These are phyloP conservation scores for Globisporangium middletonii DNA, from an alignment of 352 stramenopile genomes.

Conservation along the genomic window DNA sequence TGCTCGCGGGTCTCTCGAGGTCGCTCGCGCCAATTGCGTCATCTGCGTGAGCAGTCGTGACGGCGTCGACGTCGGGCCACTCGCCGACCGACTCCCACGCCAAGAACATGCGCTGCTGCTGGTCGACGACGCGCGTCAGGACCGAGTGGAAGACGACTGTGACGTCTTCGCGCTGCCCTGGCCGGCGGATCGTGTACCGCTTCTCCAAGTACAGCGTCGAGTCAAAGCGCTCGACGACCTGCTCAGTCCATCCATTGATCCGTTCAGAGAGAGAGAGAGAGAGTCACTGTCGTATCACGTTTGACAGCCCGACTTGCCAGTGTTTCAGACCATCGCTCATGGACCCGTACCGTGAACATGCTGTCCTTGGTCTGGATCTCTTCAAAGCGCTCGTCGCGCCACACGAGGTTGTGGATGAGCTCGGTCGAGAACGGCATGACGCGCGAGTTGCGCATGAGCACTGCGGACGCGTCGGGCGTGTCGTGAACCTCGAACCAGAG, in stretches of 20 bases:
- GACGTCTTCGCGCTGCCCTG: neutral
- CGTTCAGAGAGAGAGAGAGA: no score
- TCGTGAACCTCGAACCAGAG: no score
- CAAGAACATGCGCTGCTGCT: neutral
- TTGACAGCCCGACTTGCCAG: no score
- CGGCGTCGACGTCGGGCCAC: conserved; percentile 1
- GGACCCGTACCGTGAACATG: neutral
- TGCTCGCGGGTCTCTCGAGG: neutral
- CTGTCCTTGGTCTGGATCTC: neutral
- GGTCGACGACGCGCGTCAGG: neutral
- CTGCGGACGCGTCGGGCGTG: neutral
- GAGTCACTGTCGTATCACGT: no score
- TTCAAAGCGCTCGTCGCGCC: neutral
- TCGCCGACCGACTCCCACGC: conserved; percentile 7
- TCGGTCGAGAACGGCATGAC: neutral
- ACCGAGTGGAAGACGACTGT: neutral
- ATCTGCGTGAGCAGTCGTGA: no score
- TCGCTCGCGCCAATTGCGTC: neutral
- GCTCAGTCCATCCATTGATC: no score
- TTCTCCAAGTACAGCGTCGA: conserved; percentile 7
- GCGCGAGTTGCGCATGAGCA: neutral
- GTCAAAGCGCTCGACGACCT: neutral
- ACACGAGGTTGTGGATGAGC: conserved; percentile 1
- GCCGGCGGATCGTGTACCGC: neutral
- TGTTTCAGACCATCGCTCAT: no score